Evolutionary conservation across 345 rosid genomes (phyloP).

Genomic region (Microcos paniculata): DNA sequence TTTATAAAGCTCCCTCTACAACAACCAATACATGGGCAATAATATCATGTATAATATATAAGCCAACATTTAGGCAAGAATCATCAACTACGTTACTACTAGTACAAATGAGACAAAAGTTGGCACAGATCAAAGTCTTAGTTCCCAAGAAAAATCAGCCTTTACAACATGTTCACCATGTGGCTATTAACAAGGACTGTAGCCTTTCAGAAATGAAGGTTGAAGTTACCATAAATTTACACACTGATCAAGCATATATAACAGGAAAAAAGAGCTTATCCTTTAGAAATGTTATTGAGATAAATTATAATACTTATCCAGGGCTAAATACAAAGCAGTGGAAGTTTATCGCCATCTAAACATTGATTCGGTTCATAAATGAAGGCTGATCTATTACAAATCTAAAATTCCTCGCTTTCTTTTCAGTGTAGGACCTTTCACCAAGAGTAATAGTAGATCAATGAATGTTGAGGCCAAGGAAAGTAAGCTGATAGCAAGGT

Average conservation of each 20-base stretch:
- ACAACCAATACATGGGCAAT: neutral
- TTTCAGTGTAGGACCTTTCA: too few relatives aligned
- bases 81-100: neutral
- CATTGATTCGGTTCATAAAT: neutral
- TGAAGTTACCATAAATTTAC: neutral
- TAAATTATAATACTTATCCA: neutral
- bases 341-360: neutral
- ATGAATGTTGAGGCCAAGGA: neutral
- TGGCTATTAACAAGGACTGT: neutral
- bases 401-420: neutral
- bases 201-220: constrained; percentile 2
- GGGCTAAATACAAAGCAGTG: neutral
- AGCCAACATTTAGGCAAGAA: neutral
- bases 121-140: neutral
- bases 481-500: neutral
- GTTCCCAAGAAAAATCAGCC: neutral
- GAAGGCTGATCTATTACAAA: neutral
- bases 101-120: neutral
- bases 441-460: too few relatives aligned
- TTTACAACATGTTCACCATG: neutral
- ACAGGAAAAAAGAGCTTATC: neutral
- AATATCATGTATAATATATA: neutral
- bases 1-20: constrained; percentile 9
- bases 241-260: neutral
- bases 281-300: neutral